Evolutionary conservation across 139 green algal species (phyloP).

Genomic region (Chlamydomonas schloesseri): DNA sequence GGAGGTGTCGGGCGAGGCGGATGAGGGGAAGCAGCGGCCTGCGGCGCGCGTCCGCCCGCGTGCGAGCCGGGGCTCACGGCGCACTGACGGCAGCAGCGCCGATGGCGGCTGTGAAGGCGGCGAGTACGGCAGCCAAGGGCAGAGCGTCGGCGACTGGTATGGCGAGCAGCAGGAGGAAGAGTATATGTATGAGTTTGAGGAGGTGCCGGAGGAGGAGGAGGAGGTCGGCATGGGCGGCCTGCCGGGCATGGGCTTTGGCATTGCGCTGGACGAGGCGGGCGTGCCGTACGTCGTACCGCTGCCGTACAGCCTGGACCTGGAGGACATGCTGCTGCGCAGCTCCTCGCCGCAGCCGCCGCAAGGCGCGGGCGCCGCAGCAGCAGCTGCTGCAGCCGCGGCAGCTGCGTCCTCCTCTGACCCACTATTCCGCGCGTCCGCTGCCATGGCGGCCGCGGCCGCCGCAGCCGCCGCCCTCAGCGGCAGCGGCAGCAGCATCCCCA

Average conservation of each 20-base stretch:
- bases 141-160: background rate
- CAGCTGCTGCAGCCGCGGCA: background rate
- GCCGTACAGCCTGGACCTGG: conserved; percentile 8
- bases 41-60: too few species aligned
- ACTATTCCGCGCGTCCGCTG: too few species aligned
- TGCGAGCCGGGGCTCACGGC: too few species aligned
- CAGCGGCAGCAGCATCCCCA: background rate
- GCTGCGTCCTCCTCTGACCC: background rate
- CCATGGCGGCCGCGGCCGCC: background rate
- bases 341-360: background rate
- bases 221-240: too few species aligned
- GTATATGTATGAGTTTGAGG: too few species aligned
- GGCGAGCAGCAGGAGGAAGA: too few species aligned
- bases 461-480: background rate
- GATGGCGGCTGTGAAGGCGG: background rate
- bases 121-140: background rate
- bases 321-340: background rate
- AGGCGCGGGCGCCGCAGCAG: background rate
- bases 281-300: background rate
- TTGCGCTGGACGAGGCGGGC: background rate
- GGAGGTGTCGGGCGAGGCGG: too few species aligned
- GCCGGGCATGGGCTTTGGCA: too few species aligned
- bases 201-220: too few species aligned
- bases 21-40: too few species aligned
- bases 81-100: background rate